These are phyloP conservation scores for Talaromyces sp. DNA, from an alignment of 2,329 filamentous ascomycete genomes.

Conservation along the genomic window DNA sequence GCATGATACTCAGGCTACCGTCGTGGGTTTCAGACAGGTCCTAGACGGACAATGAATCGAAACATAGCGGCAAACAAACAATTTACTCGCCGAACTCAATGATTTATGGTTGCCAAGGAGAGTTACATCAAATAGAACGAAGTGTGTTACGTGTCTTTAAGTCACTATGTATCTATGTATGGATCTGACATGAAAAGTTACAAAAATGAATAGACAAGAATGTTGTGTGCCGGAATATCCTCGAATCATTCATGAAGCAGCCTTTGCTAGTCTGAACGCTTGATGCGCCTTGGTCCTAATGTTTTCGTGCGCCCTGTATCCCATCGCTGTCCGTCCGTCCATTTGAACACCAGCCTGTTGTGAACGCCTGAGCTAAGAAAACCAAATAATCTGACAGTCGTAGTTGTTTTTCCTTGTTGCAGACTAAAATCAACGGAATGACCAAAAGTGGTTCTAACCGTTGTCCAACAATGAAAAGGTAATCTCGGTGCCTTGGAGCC, in stretches of 20 bases:
- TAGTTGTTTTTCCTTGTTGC: neutral
- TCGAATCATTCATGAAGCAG: neutral
- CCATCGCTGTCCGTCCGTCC: neutral
- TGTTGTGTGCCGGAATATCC: neutral
- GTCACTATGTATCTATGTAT: neutral
- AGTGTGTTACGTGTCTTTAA: too few species aligned
- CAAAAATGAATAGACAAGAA: neutral
- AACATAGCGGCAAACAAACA: neutral
- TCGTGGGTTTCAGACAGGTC: neutral
- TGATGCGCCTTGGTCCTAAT: neutral
- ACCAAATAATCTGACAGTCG: neutral
- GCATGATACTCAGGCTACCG: neutral
- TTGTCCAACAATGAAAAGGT: neutral
- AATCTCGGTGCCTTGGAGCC: neutral
- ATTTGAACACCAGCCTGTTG: neutral
- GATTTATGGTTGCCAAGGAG: neutral
- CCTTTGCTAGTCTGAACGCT: neutral
- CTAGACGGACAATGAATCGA: neutral
- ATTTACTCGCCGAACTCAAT: neutral
- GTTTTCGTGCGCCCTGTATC: neutral
- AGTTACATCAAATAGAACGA: too few species aligned
- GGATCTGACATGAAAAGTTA: neutral
- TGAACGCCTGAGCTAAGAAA: conserved; percentile 2
- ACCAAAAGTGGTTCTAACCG: too few species aligned
- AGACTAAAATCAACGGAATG: neutral